Evolutionary conservation across 495 filamentous ascomycete species (phyloP), one percentile per base, ranked within the genome.

Genomic region (Penicillium argentinense): DNA sequence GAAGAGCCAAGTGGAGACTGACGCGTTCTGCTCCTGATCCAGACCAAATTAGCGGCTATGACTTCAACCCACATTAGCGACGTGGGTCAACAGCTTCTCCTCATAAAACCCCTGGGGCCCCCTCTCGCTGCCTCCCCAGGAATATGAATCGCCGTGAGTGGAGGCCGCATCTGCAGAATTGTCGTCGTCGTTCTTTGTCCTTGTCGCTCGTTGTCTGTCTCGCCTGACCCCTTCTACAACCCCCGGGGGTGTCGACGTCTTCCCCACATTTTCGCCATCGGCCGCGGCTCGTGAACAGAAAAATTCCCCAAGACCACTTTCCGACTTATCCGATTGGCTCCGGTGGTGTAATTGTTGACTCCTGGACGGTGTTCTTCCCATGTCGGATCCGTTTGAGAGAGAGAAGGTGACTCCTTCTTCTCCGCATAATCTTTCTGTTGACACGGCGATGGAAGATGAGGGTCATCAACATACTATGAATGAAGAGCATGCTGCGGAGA

Each of bases 51-150:
- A 36, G 33, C 26, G 34, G 45, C 34, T 22, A 61, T 58, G 55
- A 61, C 51, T 48, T 56, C 51, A 59, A 53, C 39, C 39, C 36
- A 39, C 54, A 42, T 54, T 57, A 60, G 57, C 49, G 42, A 45
- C 53, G 57, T 60, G 57, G 57, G 57, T 57, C 54, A 23, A 44
- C 7, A 30, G 47, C 11, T 39, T 28, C 33, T 47, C 25, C 25
- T 42, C 40, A 34, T 33, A 49, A 45, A 41, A n/a, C 26, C 37
- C 47, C 28, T 38, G 21, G 17, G 16, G 5, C 4, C 25, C 26
- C 39, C 33, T 30, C n/a, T 9, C 29, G 14, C 30, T 18, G 38
- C 28, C 16, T 38, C 23, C 39, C 37, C 30, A 12, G 28, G 48
- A 53, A 41, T 42, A 63, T 60, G 57, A 58, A 47, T 39, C 5